Conservation (phyloP, 2,329 filamentous ascomycete genomes). For the Leptographium radiaticola region DNA sequence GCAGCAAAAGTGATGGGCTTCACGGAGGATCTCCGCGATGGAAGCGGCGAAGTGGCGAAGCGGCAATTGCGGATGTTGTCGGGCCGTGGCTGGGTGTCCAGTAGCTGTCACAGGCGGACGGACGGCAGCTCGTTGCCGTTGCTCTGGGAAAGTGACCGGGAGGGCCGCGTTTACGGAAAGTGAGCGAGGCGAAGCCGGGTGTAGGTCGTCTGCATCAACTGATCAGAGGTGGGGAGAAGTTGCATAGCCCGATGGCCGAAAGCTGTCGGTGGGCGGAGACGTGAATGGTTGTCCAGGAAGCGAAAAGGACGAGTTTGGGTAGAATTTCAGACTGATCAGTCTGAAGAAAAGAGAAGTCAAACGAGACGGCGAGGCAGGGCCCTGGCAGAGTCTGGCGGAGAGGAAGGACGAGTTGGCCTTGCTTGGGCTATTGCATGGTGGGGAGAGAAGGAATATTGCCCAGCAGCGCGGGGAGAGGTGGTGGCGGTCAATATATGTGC, state of each 20-base stretch:
- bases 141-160: background rate
- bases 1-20: background rate
- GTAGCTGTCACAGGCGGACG: background rate
- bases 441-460: background rate
- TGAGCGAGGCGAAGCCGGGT: background rate
- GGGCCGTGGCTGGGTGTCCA: background rate
- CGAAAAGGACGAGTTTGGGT: too few relatives aligned
- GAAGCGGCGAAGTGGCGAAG: too few relatives aligned
- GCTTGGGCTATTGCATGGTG: conserved; percentile 1
- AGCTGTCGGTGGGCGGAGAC: background rate
- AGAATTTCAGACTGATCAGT: too few relatives aligned
- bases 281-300: background rate
- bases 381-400: background rate
- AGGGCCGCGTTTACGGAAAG: too few relatives aligned
- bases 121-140: too few relatives aligned
- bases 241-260: background rate
- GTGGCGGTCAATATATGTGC: background rate
- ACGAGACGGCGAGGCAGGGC: background rate
- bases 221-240: background rate
- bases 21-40: too few relatives aligned
- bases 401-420: background rate
- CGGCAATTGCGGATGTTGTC: background rate
- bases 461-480: background rate
- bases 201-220: background rate
- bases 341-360: background rate